These are phyloP conservation scores for Candida bentonensis DNA, from an alignment of 805 yeast genomes.

Conservation along the genomic window DNA sequence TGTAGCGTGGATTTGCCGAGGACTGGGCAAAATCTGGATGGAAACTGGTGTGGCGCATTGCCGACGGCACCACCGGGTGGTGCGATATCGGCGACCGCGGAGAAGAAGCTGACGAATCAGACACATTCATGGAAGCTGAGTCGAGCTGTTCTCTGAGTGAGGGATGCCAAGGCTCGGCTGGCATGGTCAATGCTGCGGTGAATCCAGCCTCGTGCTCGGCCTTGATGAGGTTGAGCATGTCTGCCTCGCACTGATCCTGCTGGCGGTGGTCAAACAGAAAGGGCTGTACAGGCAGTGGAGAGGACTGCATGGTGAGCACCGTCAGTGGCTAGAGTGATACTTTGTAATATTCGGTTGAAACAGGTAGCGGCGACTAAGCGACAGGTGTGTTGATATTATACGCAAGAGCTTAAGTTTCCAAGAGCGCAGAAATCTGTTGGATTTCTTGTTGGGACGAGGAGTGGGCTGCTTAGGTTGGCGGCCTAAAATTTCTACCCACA, in stretches of 20 bases:
- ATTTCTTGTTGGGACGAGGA: not conserved
- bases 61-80: not conserved
- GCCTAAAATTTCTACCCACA: not conserved
- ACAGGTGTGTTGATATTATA: no score
- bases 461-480: not conserved
- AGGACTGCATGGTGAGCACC: not conserved
- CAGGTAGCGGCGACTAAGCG: no score
- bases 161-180: no score
- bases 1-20: not conserved
- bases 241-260: not conserved
- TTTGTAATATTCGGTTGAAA: no score
- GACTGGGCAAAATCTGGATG: not conserved
- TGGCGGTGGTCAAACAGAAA: not conserved
- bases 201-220: no score
- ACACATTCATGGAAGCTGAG: not conserved
- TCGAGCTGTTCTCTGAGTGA: not conserved
- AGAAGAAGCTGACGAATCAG: not conserved
- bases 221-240: not conserved
- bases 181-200: no score
- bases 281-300: not conserved
- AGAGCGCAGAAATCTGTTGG: no score
- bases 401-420: no score
- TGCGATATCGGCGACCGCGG: not conserved
- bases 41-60: not conserved
- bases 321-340: no score